Base-by-base conservation (phyloP, 768 basidiomycete species). In the Russula griseocarnosa region DNA sequence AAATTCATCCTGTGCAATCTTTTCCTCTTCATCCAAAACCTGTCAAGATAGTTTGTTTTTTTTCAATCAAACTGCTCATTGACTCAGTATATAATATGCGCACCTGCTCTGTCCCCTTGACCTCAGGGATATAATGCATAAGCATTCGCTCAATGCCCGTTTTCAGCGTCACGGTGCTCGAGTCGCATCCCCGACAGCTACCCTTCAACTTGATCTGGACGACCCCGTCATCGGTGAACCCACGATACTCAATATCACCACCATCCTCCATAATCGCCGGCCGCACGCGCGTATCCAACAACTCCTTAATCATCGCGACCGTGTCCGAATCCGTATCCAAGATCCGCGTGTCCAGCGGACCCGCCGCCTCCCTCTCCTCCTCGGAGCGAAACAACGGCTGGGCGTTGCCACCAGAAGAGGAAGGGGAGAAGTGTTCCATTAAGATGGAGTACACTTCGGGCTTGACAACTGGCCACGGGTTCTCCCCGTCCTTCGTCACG, bases 181-280 rank as follows among this genome's bases (percentile, higher is more conserved):
- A 94, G 67, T 86, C 86, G 74, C 97, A 98, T 16, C 97, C 97
- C 73, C 97, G 80, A 76, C 97, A 99, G 72, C 94, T 96, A 32
- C 97, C 97, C 79, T 98, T 98, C 65, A 99, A 80, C 74, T 90
- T 96, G 34, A 99, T 81, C 72, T 83, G 83, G 6, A 99, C 96
- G 34, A 90, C 71, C 0, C 91, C 91, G 24, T 84, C 85, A 67
- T 96, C 92, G 55, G 83, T 82, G 71, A 98, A 96, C 3, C 92
- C 94, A 40, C 88, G 83, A 73, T 91, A 99, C 76, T 98, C 96
- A 62, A 99, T 94, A 73, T 98, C 97, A 2, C 97, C 97, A 0
- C 97, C 97, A 61, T 99, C 96, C 74, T 98, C 97, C 91, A 95
- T 95, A 65, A 99, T 98, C 5, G 94, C 92, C 6, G 97, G 97